These are phyloP conservation scores for Wallacemonas sp. DNA, from an alignment of 208 protist genomes.

Conservation along the genomic window DNA sequence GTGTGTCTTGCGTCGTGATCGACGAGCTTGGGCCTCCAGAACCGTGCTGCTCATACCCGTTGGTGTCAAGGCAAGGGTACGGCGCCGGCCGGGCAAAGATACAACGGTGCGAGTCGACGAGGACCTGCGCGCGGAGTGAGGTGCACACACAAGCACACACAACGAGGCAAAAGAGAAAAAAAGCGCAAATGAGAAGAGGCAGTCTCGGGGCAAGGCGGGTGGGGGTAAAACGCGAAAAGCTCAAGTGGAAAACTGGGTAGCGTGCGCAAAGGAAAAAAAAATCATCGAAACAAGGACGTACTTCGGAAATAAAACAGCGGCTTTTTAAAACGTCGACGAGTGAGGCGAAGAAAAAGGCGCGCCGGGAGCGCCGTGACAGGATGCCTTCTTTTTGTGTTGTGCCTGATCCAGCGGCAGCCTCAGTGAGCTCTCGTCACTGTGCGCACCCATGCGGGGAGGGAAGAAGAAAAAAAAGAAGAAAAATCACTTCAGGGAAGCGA, in stretches of 20 bases:
- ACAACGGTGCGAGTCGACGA: background rate
- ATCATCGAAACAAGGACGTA: too few relatives aligned
- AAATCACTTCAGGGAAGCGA: background rate
- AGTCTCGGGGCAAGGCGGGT: too few relatives aligned
- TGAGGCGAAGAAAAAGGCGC: too few relatives aligned
- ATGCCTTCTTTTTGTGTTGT: too few relatives aligned
- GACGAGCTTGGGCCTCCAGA: too few relatives aligned
- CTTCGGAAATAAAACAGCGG: too few relatives aligned
- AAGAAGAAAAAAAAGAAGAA: conserved; percentile 13
- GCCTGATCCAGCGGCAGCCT: too few relatives aligned
- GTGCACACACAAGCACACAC: background rate
- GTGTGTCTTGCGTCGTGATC: too few relatives aligned
- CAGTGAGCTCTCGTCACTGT: too few relatives aligned
- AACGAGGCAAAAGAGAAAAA: conserved; percentile 24
- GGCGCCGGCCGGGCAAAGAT: background rate
- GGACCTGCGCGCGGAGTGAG: background rate
- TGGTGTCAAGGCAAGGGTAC: conserved; percentile 2
- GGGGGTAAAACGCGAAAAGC: too few relatives aligned
- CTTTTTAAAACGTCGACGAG: too few relatives aligned
- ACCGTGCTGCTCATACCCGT: background rate
- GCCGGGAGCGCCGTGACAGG: too few relatives aligned
- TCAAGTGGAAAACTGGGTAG: conserved; percentile 6
- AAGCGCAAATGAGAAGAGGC: conserved; percentile 1
- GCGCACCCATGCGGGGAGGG: background rate
- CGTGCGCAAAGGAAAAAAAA: conserved; percentile 6